phyloP scores from a whole-genome alignment of 768 basidiomycete species.

The Lenzites betulinus region DNA sequence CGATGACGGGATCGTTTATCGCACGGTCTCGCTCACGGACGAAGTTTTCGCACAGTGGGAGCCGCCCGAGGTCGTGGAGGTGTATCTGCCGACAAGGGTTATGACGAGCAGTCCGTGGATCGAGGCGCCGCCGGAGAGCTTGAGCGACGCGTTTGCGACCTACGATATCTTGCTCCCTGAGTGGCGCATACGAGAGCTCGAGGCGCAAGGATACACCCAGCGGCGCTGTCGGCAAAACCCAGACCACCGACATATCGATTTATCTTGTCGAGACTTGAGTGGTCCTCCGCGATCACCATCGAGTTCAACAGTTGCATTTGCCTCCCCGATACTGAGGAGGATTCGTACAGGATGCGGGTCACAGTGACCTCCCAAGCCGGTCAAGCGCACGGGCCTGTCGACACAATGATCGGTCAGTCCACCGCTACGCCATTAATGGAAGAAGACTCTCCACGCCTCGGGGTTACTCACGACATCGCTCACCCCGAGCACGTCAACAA shows the following conservation, averaged over 20 bases:
- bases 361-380: background rate
- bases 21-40: background rate
- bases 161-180: background rate
- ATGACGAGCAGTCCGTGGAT: background rate
- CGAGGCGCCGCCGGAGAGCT: background rate
- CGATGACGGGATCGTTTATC: background rate
- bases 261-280: background rate
- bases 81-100: background rate
- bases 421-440: background rate
- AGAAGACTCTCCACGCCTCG: background rate
- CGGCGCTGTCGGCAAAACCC: background rate
- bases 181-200: background rate
- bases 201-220: background rate
- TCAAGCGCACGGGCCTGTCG: background rate
- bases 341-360: background rate
- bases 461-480: background rate
- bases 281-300: background rate
- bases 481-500: background rate
- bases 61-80: background rate
- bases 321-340: background rate
- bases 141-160: background rate
- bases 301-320: background rate
- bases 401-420: background rate
- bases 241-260: background rate
- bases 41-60: background rate